Conservation (phyloP, 225 moss, liverwort and hornwort species). For the Bryum argenteum region DNA sequence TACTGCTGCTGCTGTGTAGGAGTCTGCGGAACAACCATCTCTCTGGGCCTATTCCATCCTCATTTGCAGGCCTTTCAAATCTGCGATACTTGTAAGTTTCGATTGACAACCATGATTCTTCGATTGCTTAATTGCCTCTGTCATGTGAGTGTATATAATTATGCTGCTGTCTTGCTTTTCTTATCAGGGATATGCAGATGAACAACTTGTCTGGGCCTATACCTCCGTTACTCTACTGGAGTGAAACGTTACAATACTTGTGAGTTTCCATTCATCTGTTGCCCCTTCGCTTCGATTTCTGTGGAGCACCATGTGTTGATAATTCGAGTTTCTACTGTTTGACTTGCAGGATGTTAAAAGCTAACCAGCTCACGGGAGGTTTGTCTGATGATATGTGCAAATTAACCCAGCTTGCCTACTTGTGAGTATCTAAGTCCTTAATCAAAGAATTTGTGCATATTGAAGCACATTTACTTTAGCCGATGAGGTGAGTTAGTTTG, state of each 20-base stretch:
- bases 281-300: too few relatives aligned
- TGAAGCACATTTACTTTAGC: not conserved
- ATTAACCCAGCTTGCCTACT: constrained; percentile 58
- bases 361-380: constrained; percentile 56
- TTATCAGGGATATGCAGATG: constrained; percentile 61
- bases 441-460: not conserved
- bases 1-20: constrained; percentile 31
- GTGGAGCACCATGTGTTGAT: not conserved
- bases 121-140: not conserved
- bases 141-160: not conserved
- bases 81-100: constrained; percentile 53
- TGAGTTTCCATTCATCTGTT: constrained; percentile 28
- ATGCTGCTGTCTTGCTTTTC: constrained; percentile 8
- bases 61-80: constrained; percentile 62
- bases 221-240: constrained; percentile 67
- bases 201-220: constrained; percentile 63
- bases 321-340: not conserved
- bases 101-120: not conserved
- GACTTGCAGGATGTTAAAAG: constrained; percentile 53
- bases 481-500: not conserved
- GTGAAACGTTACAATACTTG: constrained; percentile 59
- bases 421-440: constrained; percentile 39
- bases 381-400: constrained; percentile 62
- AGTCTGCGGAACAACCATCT: constrained; percentile 57
- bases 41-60: constrained; percentile 63